Base-by-base conservation (phyloP, 768 basidiomycete genomes). In the Terana coerulea region DNA sequence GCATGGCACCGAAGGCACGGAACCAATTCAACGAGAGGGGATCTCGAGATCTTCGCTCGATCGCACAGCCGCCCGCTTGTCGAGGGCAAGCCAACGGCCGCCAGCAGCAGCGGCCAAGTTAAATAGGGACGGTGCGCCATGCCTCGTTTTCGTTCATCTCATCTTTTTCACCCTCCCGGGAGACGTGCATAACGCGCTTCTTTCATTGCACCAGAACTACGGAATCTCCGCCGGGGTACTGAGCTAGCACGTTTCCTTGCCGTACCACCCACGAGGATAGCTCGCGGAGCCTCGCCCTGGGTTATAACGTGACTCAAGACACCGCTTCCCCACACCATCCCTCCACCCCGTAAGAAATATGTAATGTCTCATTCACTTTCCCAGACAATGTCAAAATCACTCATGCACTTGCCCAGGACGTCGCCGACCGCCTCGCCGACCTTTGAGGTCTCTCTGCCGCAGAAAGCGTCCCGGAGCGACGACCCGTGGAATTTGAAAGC, bases 401-500 rank as follows among this genome's bases (percentile, higher is more conserved):
- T n/a, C n/a, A 10, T n/a, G 33, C 33, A 10, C 17, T n/a, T n/a
- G 10, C 33, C 33, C 17, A 35, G 10, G 33, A 10, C 33, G 10
- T 14, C 45, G 9, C 29, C 12, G n/a, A n/a, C n/a, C n/a, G n/a
- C n/a, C n/a, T n/a, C 40, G 34, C 36, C 34, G 10, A 10, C 52
- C n/a, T 47, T 51, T 19, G 17, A 28, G 24, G 15, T 42, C 37
- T 9, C 42, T 12, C 19, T 51, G 30, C 26, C 40, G 17, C 40
- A n/a, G n/a, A 19, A 28, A 12, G 10, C n/a, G 7, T 34, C 55
- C n/a, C 58, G 60, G 17, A 33, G 52, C 9, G 62, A 60, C 28
- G 66, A 68, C 28, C 57, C 59, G 34, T 72, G 71, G 71, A 67
- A 71, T 46, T 66, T 72, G 44, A 64, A 70, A 37, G 68, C 70